A percentile compares a stretch with the other conserved stretches of the same genome.
phyloP scores from a whole-genome alignment of 2,329 filamentous ascomycete genomes.

The Aspergillus texensis region DNA sequence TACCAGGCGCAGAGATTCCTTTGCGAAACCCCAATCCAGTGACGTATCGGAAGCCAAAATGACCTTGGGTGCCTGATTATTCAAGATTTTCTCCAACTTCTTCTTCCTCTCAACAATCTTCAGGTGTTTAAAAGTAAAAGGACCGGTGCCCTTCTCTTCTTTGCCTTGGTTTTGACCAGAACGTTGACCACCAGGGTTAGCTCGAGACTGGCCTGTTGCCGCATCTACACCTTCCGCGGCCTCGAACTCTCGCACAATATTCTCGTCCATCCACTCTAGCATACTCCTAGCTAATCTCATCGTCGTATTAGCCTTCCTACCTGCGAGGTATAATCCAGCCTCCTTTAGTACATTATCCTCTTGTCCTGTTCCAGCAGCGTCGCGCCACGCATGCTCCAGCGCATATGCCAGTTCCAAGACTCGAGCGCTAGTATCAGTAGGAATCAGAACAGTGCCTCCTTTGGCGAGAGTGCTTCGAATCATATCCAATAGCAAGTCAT shows the following conservation, averaged over 20 bases:
- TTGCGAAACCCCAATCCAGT: slow-evolving; percentile 93
- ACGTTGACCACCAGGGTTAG: slow-evolving; percentile 47
- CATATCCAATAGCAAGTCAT: slow-evolving; percentile 81
- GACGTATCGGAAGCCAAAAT: slow-evolving; percentile 90
- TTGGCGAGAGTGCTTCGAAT: slow-evolving; percentile 76
- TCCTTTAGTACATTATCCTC: slow-evolving; percentile 54
- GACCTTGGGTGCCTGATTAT: slow-evolving; percentile 62
- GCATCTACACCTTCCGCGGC: slow-evolving; percentile 53
- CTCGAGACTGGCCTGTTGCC: slow-evolving; percentile 36
- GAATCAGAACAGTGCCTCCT: slow-evolving; percentile 89
- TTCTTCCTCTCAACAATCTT: slow-evolving; percentile 80
- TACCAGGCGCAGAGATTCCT: slow-evolving; percentile 72
- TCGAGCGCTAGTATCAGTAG: slow-evolving; percentile 92
- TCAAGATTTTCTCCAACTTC: slow-evolving; percentile 72
- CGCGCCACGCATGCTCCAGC: slow-evolving; percentile 87
- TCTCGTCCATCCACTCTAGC: slow-evolving; percentile 99
- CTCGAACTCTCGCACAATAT: slow-evolving; percentile 89
- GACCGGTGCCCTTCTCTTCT: slow-evolving; percentile 57
- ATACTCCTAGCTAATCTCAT: slow-evolving; percentile 92
- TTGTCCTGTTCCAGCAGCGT: slow-evolving; percentile 57
- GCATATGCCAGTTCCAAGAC: slow-evolving; percentile 90
- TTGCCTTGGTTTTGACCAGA: slow-evolving; percentile 39
- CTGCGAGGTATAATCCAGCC: slow-evolving; percentile 75
- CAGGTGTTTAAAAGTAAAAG: slow-evolving; percentile 88
- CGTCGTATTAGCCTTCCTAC: slow-evolving; percentile 81